These are phyloP conservation scores for Xenosphaeropsis pyriputrescens DNA, from an alignment of 2,329 filamentous ascomycete species.

Conservation along the genomic window DNA sequence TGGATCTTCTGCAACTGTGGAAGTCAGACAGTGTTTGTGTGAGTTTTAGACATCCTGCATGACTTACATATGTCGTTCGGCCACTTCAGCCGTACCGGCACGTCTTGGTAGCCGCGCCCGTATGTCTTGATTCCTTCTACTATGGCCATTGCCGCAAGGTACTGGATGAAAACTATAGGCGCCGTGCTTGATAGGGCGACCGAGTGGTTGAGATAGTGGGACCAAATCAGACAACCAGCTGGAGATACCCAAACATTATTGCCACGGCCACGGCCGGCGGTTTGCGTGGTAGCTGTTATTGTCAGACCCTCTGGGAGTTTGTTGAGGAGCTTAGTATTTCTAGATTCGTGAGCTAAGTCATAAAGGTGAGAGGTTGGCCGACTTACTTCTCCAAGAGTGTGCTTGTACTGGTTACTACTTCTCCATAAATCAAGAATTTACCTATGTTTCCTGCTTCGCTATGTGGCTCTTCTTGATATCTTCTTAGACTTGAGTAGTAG, in stretches of 20 bases:
- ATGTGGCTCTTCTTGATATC: conserved; percentile 43
- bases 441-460: conserved; percentile 56
- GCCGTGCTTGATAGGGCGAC: conserved; percentile 55
- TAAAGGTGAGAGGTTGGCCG: background rate
- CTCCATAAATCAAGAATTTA: conserved; percentile 66
- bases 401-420: conserved; percentile 88
- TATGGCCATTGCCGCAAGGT: conserved; percentile 77
- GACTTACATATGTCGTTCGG: conserved; percentile 78
- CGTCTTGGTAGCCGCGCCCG: conserved; percentile 54
- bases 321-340: conserved; percentile 64
- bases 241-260: conserved; percentile 93
- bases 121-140: conserved; percentile 74
- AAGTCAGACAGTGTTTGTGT: no score
- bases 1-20: conserved; percentile 49
- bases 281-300: conserved; percentile 70
- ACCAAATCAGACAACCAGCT: conserved; percentile 74
- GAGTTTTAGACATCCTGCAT: no score
- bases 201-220: conserved; percentile 73
- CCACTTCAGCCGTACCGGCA: conserved; percentile 89
- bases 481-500: conserved; percentile 57
- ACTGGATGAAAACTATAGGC: conserved; percentile 87
- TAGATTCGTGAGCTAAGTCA: conserved; percentile 17
- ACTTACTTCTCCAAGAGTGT: conserved; percentile 75
- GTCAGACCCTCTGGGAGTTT: conserved; percentile 78
- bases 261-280: conserved; percentile 78